Base-by-base conservation (phyloP, 2,329 filamentous ascomycete genomes). In the Fusarium subtropicale region DNA sequence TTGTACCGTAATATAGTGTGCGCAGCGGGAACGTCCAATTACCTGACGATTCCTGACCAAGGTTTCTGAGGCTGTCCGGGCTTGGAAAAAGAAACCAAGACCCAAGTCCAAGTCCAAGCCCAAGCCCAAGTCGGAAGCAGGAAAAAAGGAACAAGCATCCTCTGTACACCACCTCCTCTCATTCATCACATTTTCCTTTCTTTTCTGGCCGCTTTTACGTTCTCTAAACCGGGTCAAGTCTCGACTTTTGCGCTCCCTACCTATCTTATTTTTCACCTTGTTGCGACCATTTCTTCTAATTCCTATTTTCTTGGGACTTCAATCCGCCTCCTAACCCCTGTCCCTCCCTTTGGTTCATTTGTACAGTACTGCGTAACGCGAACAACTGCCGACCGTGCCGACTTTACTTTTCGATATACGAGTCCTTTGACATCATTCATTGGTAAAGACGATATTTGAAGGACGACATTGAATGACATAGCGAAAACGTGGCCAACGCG, bases 371-470 rank as follows among this genome's bases (percentile, higher is more conserved):
- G 68, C 61, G 54, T 60, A 66, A 75, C 71, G 71, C 73, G 73
- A 75, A 71, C 68, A 64, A 69, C 58, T 59, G 58, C 70, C 71
- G 73, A 70, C 39, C 70, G 60, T 75, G 58, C 73, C 73, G 69
- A 72, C 59, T 61, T 64, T 42, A 62, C 55, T 42, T 64, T 71
- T 64, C 62, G 64, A 62, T 62, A 57, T 34, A 61, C 56, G 59
- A 68, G 42, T 60, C 62, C 65, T 63, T 54, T 31, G 60, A 62
- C 60, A 56, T 47, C 46, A n/a, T 58, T 31, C 51, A 62, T 57
- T 56, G 41, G 38, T 26, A 30, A 60, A 57, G 44, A 33, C 42
- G 54, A 42, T n/a, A 18, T 48, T 52, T 15, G 42, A 38, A 51
- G 45, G 39, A 61, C 45, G 48, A 44, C 39, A 46, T 47, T 46